Base-by-base conservation (phyloP, 257 asterid species). In the Solanum tarapatanum region DNA sequence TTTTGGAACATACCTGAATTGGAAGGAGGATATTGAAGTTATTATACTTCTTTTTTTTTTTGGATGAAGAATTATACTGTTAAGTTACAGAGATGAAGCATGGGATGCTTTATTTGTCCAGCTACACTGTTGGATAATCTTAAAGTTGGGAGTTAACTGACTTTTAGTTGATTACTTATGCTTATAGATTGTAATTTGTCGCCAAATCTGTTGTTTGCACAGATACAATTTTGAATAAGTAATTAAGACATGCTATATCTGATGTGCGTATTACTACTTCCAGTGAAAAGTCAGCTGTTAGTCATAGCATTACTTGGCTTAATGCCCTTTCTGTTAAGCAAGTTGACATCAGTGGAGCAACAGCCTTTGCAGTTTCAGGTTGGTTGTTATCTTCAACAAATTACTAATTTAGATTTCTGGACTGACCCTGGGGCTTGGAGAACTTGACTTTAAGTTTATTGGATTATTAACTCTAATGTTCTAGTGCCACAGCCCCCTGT, bases 231-330 rank as follows among this genome's bases (percentile, higher is more conserved):
- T 41, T 12, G 35, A 11, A 39, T 14, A 79, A 43, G 66, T n/a
- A 43, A 77, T 77, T 8, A 43, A 16, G 66, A 43, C 9, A 6
- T 79, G 37, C 39, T 79, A 80, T 45, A 4, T 48, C 26, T 45
- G 2, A 80, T 26, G 66, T 45, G 68, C 68, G 26, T 45, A 26
- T 80, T 26, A 28, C 39, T 80, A 80, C 85, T 80, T 89, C 7
- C 92, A 96, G 99, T n/a, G 99, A 96, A 89, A 92, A 92, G 88
- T 97, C 98, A 26, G 98, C 97, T 73, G 96, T 95, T 87, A 95
- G 99, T 88, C 99, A 97, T 90, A 32, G 96, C 89, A 91, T 93
- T 85, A 94, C 98, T 2, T 93, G 96, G 98, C 86, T 83, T 84
- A 87, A 90, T 87, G 91, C 96, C 88, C 48, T 97, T 84, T 88